Percentiles rank a stretch among this genome's conserved stretches.
phyloP scores from a whole-genome alignment of 1,284 basidiomycete species.

The Hymenochaete sp. region DNA sequence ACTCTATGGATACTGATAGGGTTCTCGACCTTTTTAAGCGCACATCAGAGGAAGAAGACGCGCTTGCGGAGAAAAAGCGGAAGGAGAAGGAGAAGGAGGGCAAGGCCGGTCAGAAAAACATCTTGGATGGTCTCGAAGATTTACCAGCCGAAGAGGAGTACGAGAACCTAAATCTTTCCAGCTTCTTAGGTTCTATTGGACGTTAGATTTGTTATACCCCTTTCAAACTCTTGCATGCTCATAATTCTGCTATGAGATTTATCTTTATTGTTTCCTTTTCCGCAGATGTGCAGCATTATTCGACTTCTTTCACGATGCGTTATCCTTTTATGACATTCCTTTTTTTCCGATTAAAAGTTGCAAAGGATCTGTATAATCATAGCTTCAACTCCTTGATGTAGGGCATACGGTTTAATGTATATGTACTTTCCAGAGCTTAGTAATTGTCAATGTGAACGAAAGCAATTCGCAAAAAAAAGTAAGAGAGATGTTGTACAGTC shows the following conservation, averaged over 20 bases:
- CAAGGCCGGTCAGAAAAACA: conserved; percentile 62
- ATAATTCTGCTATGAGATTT: too few species aligned
- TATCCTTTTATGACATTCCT: too few species aligned
- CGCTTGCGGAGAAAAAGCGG: conserved; percentile 45
- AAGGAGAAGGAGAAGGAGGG: conserved; percentile 45
- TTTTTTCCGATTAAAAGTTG: too few species aligned
- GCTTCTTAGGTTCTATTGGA: conserved; percentile 73
- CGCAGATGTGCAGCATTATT: neutral
- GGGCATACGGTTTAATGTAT: too few species aligned
- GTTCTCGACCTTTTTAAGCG: conserved; percentile 92
- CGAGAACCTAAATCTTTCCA: conserved; percentile 73
- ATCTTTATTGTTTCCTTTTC: too few species aligned
- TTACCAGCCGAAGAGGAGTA: conserved; percentile 88
- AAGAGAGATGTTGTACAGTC: too few species aligned
- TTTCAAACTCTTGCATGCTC: too few species aligned
- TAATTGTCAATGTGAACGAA: too few species aligned
- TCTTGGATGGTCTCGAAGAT: conserved; percentile 82
- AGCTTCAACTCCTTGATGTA: too few species aligned
- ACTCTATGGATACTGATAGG: conserved; percentile 95
- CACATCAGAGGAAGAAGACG: conserved; percentile 67
- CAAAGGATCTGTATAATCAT: too few species aligned
- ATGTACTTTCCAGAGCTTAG: too few species aligned
- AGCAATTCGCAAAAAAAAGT: too few species aligned
- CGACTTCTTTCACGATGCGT: neutral
- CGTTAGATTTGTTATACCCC: conserved; percentile 22